Percentiles rank a stretch among this genome's conserved stretches.
phyloP scores from a whole-genome alignment of 345 rosid genomes.

The Pistacia atlantica region DNA sequence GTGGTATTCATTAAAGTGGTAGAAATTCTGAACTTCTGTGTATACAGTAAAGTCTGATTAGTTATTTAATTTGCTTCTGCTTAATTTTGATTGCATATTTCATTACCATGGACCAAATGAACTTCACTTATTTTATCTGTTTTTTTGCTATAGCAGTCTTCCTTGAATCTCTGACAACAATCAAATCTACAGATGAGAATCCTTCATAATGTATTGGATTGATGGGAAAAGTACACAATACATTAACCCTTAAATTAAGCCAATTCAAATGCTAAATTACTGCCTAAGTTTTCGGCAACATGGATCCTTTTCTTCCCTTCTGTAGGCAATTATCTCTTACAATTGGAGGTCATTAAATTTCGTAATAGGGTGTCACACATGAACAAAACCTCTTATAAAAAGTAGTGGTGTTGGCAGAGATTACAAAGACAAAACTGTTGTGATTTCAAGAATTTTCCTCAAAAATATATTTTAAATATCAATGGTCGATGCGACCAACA shows the following conservation, averaged over 20 bases:
- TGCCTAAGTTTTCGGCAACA: neutral
- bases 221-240: neutral
- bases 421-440: neutral
- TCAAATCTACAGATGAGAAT: conserved; percentile 10
- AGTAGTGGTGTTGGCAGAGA: neutral
- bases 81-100: neutral
- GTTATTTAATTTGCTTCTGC: neutral
- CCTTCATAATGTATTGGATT: neutral
- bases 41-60: neutral
- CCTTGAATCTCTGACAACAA: neutral
- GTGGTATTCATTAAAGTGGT: neutral
- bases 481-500: neutral
- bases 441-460: neutral
- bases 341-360: too few species aligned
- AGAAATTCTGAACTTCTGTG: neutral
- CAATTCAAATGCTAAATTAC: neutral
- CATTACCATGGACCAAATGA: too few species aligned
- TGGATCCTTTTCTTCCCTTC: neutral
- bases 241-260: neutral
- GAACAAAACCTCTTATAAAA: neutral
- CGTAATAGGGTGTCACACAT: too few species aligned
- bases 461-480: too few species aligned
- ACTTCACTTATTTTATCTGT: neutral
- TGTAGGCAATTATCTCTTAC: too few species aligned
- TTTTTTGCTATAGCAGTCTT: conserved; percentile 1